These are phyloP conservation scores for Pezicula neosporulosa DNA, from an alignment of 2,329 filamentous ascomycete genomes.

Conservation along the genomic window DNA sequence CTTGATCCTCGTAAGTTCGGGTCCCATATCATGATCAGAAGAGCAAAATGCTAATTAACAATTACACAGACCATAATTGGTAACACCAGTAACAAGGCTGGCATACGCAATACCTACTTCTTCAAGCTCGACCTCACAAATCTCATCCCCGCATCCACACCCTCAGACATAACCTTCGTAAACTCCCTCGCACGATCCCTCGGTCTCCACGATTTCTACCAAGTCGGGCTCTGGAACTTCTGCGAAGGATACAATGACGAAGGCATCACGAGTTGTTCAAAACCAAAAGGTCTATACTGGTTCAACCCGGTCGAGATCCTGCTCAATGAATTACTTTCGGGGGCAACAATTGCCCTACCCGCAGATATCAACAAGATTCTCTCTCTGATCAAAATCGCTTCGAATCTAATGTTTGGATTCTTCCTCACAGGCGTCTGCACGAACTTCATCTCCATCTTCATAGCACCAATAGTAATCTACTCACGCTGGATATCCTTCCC, in stretches of 20 bases:
- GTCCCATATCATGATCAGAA: not conserved
- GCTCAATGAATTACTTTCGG: slow-evolving; percentile 73
- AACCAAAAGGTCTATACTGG: slow-evolving; percentile 71
- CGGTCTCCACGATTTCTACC: slow-evolving; percentile 91
- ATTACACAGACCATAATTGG: slow-evolving; percentile 59
- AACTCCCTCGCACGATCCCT: slow-evolving; percentile 85
- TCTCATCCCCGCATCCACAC: slow-evolving; percentile 42
- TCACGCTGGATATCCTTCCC: slow-evolving; percentile 5
- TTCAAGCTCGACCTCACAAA: slow-evolving; percentile 79
- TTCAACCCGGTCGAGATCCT: slow-evolving; percentile 88
- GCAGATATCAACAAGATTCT: slow-evolving; percentile 70
- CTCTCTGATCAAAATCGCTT: slow-evolving; percentile 68
- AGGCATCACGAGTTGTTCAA: slow-evolving; percentile 74
- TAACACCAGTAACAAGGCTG: slow-evolving; percentile 59
- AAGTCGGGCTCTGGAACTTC: slow-evolving; percentile 87
- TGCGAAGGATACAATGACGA: slow-evolving; percentile 79
- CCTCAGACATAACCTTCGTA: slow-evolving; percentile 63
- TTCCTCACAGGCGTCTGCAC: slow-evolving; percentile 72
- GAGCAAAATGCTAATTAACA: not conserved
- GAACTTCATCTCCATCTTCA: slow-evolving; percentile 35
- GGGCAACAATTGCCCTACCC: slow-evolving; percentile 80
- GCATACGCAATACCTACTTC: slow-evolving; percentile 74
- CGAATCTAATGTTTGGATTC: slow-evolving; percentile 84
- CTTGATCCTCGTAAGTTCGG: slow-evolving; percentile 62
- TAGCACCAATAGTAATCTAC: slow-evolving; percentile 27